Conservation (phyloP, 768 basidiomycete genomes). For the Chalciporus piperatus region DNA sequence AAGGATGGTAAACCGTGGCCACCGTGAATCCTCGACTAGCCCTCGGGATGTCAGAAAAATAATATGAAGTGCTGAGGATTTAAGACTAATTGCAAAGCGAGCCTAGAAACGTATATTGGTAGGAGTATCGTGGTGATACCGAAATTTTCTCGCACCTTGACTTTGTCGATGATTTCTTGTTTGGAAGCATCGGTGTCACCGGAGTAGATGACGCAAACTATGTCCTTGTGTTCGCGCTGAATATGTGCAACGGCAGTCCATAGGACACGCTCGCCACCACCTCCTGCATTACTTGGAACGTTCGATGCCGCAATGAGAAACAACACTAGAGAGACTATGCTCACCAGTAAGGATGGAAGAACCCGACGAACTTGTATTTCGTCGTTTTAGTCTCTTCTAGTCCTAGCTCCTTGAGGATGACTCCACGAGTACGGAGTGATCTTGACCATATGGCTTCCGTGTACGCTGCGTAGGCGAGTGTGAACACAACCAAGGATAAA, state of each 20-base stretch:
- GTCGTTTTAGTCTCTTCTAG: background rate
- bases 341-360: constrained; percentile 97
- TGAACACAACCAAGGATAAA: constrained; percentile 4
- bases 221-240: constrained; percentile 62
- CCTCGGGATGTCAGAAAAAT: constrained; percentile 71
- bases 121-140: background rate
- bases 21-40: constrained; percentile 77
- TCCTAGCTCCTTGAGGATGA: constrained; percentile 21
- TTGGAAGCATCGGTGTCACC: constrained; percentile 84
- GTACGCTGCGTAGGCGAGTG: constrained; percentile 25
- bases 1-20: constrained; percentile 88
- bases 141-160: constrained; percentile 50
- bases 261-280: constrained; percentile 93
- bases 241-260: constrained; percentile 85
- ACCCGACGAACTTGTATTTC: constrained; percentile 55
- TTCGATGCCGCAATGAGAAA: constrained; percentile 13
- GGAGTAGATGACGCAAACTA: constrained; percentile 81
- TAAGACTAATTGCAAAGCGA: constrained; percentile 76
- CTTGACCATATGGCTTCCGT: constrained; percentile 20
- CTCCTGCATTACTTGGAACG: constrained; percentile 80
- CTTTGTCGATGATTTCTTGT: constrained; percentile 75
- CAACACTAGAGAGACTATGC: constrained; percentile 17
- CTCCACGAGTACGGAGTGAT: constrained; percentile 18
- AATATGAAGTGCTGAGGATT: constrained; percentile 68
- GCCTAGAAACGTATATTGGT: constrained; percentile 40